These are phyloP conservation scores for Blastobotrys chiropterorum DNA, from an alignment of 805 yeast genomes.

Conservation along the genomic window DNA sequence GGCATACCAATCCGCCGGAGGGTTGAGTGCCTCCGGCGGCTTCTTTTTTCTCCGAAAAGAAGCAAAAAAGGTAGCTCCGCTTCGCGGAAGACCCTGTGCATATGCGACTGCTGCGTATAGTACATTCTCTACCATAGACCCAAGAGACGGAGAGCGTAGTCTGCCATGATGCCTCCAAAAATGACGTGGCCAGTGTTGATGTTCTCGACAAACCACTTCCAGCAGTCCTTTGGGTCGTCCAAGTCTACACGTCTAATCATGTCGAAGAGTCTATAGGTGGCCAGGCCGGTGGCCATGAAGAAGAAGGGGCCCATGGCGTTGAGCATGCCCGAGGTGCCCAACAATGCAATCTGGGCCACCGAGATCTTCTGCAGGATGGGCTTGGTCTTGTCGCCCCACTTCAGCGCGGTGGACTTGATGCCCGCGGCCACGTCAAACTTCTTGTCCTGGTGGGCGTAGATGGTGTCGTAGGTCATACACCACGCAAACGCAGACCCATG, in stretches of 20 bases:
- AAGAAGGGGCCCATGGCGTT: constrained; percentile 88
- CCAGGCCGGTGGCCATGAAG: constrained; percentile 54
- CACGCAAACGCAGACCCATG: constrained; percentile 74
- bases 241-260: constrained; percentile 73
- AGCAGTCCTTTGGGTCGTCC: constrained; percentile 74
- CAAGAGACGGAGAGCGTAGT: constrained; percentile 30
- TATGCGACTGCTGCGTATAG: too few species aligned
- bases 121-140: constrained; percentile 12
- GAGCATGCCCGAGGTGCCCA: constrained; percentile 61
- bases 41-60: too few species aligned
- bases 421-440: constrained; percentile 83
- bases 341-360: constrained; percentile 58
- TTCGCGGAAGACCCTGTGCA: too few species aligned
- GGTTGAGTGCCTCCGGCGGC: too few species aligned
- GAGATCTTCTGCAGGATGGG: constrained; percentile 59
- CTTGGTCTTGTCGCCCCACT: constrained; percentile 82
- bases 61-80: too few species aligned
- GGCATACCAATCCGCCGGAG: too few species aligned
- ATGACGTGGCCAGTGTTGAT: constrained; percentile 50
- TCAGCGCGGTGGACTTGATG: constrained; percentile 89
- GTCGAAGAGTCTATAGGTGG: constrained; percentile 58
- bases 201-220: constrained; percentile 73
- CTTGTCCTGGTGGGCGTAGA: constrained; percentile 98
- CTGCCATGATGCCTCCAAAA: constrained; percentile 31
- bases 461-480: constrained; percentile 94